These are phyloP conservation scores for Coemansia sp. DNA, from an alignment of 192 early-diverging fungal species.

Conservation along the genomic window DNA sequence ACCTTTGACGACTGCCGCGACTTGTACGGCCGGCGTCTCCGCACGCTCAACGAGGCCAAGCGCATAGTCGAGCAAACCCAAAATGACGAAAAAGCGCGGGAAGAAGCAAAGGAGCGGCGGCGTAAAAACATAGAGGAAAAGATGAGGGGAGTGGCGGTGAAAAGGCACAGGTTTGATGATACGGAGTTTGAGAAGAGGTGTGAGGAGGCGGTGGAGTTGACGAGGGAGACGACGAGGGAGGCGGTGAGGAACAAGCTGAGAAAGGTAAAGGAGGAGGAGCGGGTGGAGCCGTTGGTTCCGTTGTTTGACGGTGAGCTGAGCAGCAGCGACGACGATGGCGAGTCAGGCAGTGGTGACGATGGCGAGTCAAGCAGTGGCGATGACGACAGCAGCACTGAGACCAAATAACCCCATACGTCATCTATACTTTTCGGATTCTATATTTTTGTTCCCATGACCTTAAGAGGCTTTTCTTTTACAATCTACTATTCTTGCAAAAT, in stretches of 20 bases:
- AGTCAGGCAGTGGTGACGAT: background rate
- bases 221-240: slow-evolving; percentile 58
- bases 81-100: slow-evolving; percentile 20
- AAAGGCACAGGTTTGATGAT: slow-evolving; percentile 85
- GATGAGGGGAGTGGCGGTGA: slow-evolving; percentile 60
- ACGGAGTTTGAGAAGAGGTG: slow-evolving; percentile 66
- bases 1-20: slow-evolving; percentile 95
- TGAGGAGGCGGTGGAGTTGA: slow-evolving; percentile 65
- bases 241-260: slow-evolving; percentile 20
- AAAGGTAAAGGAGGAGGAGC: background rate
- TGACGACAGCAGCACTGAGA: background rate
- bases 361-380: background rate
- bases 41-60: slow-evolving; percentile 88
- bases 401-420: too few species aligned
- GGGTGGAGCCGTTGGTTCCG: slow-evolving; percentile 16
- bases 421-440: too few species aligned
- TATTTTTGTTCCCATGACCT: too few species aligned
- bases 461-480: too few species aligned
- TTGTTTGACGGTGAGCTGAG: slow-evolving; percentile 37
- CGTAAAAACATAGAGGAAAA: slow-evolving; percentile 84
- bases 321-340: slow-evolving; percentile 1
- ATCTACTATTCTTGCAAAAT: too few species aligned
- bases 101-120: slow-evolving; percentile 63
- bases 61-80: slow-evolving; percentile 58
- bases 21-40: slow-evolving; percentile 82